Evolutionary conservation across 2,329 filamentous ascomycete genomes (phyloP), one percentile per base, ranked within the genome.

Genomic region (Neurospora sp.): DNA sequence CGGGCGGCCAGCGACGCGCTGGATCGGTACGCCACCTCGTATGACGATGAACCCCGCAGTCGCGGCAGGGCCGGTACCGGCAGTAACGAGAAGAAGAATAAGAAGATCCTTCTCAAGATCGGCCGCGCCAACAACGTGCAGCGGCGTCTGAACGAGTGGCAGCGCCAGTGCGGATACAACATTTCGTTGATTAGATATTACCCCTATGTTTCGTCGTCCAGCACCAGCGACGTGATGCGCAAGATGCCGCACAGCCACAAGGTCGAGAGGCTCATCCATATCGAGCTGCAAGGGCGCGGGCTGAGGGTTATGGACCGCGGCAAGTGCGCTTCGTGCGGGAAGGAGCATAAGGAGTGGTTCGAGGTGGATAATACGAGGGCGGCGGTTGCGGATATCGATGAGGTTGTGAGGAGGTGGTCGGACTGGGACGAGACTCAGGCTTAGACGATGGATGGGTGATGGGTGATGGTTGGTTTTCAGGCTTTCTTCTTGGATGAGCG

Each of bases 311-410:
- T 81, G 69, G 80, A 88, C 78, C 79, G 81, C 66, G 82, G 80
- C 19, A 86, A 87, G 68, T 99, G 96, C 76, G 83, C 84, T 4
- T 86, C 88, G 1, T 99, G 96, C 77, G 93, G 93, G 1, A 89
- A 89, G 76, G 90, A 93, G 75, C 96, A 99, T 79, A 84, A 90
- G 68, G 96, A 99, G 81, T 99, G 95, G 95, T 99, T 99, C 78
- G 92, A 96, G 81, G 89, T 97, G 1, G 88, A 92, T 72, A 92
- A 92, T 0, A 89, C 83, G 28, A 86, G 89, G 73, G 85, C 89
- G 37, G 92, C 90, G 0, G 85, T 98, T 3, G 87, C 85, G 71
- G 84, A 86, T 82, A 83, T 88, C 82, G 82, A 88, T 73, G 83
- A 91, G 73, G 88, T 89, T 71, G 86, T 93, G 28, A 74, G 89